phyloP scores from a whole-genome alignment of 495 filamentous ascomycete species.

The Penicillium arizonense region DNA sequence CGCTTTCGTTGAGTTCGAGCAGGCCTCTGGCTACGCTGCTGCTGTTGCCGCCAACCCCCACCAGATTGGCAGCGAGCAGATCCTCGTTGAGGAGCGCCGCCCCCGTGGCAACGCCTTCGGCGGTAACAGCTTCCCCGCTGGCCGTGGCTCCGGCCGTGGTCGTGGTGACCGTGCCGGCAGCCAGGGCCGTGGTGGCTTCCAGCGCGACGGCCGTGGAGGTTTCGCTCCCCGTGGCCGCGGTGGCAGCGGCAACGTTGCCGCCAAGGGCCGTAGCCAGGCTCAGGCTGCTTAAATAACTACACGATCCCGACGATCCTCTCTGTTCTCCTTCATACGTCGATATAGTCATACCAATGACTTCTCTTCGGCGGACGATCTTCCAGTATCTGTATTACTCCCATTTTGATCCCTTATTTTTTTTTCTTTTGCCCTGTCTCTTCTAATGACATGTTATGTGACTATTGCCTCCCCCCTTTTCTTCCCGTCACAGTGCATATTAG shows the following conservation, averaged over 20 bases:
- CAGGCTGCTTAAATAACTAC: slow-evolving; percentile 44
- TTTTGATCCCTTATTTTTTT: slow-evolving; percentile 27
- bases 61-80: slow-evolving; percentile 72
- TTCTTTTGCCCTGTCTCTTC: slow-evolving; percentile 15
- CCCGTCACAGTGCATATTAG: slow-evolving; percentile 48
- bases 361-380: slow-evolving; percentile 11
- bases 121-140: slow-evolving; percentile 56
- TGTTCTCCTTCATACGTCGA: slow-evolving; percentile 6
- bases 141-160: slow-evolving; percentile 60
- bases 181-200: slow-evolving; percentile 66
- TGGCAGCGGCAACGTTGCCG: slow-evolving; percentile 49
- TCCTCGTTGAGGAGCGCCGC: slow-evolving; percentile 86
- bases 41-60: slow-evolving; percentile 86
- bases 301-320: slow-evolving; percentile 3
- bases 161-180: slow-evolving; percentile 67
- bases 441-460: slow-evolving; percentile 52
- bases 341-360: slow-evolving; percentile 1
- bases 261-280: slow-evolving; percentile 49
- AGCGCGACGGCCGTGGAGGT: slow-evolving; percentile 61
- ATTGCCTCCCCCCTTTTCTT: slow-evolving; percentile 18
- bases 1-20: slow-evolving; percentile 91
- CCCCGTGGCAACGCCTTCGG: slow-evolving; percentile 66
- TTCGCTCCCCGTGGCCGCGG: slow-evolving; percentile 55
- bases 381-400: slow-evolving; percentile 46
- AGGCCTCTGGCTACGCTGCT: slow-evolving; percentile 71